phyloP scores from a whole-genome alignment of 73 alveolate species.

The Urostyla sp. region DNA sequence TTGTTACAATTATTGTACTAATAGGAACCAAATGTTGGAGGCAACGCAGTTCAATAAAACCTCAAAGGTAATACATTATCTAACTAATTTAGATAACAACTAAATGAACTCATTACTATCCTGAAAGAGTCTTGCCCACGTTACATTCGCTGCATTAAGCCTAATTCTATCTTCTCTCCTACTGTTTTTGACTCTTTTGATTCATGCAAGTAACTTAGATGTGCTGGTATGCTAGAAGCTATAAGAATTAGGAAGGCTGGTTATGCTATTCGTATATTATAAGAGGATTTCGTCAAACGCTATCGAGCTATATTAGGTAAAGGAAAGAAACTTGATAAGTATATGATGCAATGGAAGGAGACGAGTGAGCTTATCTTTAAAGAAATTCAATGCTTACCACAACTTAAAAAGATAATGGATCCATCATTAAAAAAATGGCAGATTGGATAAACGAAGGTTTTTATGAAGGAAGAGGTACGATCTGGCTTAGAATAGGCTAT shows the following conservation, averaged over 20 bases:
- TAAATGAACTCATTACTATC: slow-evolving; percentile 77
- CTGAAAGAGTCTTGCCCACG: slow-evolving; percentile 83
- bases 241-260: slow-evolving; percentile 94
- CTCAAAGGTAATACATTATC: slow-evolving; percentile 77
- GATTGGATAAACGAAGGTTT: slow-evolving; percentile 75
- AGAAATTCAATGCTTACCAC: background rate
- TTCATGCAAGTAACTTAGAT: slow-evolving; percentile 87
- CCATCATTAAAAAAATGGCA: slow-evolving; percentile 61
- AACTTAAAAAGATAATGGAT: slow-evolving; percentile 38
- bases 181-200: slow-evolving; percentile 83
- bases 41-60: slow-evolving; percentile 46
- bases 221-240: slow-evolving; percentile 97
- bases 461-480: slow-evolving; percentile 78
- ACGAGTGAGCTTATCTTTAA: slow-evolving; percentile 23
- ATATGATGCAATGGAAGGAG: background rate
- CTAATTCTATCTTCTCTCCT: slow-evolving; percentile 84
- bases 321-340: background rate
- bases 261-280: slow-evolving; percentile 76
- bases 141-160: slow-evolving; percentile 94
- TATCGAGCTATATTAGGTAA: slow-evolving; percentile 61
- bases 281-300: slow-evolving; percentile 85
- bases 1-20: slow-evolving; percentile 67
- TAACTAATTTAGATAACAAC: slow-evolving; percentile 83
- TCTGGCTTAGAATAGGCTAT: slow-evolving; percentile 46
- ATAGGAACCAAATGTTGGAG: slow-evolving; percentile 50